phyloP scores from a whole-genome alignment of 495 filamentous ascomycete genomes.

The Opeltia flavorubescens region DNA sequence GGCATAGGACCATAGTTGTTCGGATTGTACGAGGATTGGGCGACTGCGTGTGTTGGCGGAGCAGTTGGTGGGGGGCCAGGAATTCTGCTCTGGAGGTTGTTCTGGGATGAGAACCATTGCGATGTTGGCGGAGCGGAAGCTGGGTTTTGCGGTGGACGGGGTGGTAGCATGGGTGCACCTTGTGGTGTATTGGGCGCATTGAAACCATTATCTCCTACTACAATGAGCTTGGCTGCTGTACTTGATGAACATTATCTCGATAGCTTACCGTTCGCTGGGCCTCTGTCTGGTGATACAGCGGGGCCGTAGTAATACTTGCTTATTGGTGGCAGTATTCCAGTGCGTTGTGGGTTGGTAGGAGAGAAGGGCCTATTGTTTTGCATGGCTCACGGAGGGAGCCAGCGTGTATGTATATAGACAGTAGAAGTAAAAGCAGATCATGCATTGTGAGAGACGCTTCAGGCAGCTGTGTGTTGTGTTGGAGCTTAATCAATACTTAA shows the following conservation, averaged over 20 bases:
- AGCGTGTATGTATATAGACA: background rate
- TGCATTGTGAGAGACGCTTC: background rate
- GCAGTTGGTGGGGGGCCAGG: background rate
- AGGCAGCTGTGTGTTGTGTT: background rate
- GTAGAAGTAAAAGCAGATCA: background rate
- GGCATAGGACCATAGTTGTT: slow-evolving; percentile 28
- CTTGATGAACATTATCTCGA: background rate
- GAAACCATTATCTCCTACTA: background rate
- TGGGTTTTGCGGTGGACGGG: background rate
- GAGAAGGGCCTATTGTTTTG: background rate
- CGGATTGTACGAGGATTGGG: slow-evolving; percentile 22
- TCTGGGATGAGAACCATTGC: background rate
- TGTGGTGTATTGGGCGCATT: background rate
- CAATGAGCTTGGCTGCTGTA: background rate
- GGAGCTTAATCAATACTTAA: background rate
- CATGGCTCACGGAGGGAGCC: background rate
- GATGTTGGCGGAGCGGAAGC: background rate
- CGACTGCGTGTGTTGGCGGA: background rate
- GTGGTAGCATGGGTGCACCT: background rate
- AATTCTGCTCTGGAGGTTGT: background rate
- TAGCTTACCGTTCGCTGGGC: background rate
- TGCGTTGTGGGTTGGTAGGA: background rate
- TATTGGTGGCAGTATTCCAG: slow-evolving; percentile 1
- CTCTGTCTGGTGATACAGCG: background rate
- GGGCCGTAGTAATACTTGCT: slow-evolving; percentile 7